A percentile compares a stretch with the other conserved stretches of the same genome.
These are phyloP conservation scores for Pythium folliculosum DNA, from an alignment of 352 stramenopile species.

Conservation along the genomic window DNA sequence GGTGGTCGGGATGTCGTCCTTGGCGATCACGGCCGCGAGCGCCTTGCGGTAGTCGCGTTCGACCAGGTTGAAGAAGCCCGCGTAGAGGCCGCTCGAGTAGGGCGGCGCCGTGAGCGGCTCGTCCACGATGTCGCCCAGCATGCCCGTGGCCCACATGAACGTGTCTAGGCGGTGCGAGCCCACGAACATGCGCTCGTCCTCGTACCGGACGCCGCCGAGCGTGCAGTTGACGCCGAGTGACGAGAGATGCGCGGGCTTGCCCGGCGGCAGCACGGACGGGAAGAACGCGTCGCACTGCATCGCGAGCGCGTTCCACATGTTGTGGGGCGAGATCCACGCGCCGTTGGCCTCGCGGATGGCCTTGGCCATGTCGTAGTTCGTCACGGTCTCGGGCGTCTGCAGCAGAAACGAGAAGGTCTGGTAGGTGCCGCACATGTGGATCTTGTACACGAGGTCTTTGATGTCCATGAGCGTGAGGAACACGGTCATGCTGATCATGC, in stretches of 20 bases:
- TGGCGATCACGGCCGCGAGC: constrained; percentile 3
- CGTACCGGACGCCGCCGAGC: constrained; percentile 21
- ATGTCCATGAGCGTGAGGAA: constrained; percentile 35
- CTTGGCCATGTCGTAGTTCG: constrained; percentile 26
- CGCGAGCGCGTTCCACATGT: constrained; percentile 34
- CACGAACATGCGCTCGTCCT: constrained; percentile 28
- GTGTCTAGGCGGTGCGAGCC: constrained; percentile 20
- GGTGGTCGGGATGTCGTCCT: constrained; percentile 16
- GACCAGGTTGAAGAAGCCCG: constrained; percentile 20
- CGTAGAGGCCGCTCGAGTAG: constrained; percentile 12
- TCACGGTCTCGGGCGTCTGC: constrained; percentile 26
- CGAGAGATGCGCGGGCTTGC: constrained; percentile 27
- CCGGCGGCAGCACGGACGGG: constrained; percentile 18
- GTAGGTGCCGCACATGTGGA: constrained; percentile 28
- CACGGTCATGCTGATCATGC: constrained; percentile 30
- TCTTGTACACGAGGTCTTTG: constrained; percentile 34
- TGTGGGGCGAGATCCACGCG: constrained; percentile 12
- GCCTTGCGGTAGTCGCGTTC: constrained; percentile 20
- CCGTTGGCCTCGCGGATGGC: constrained; percentile 22
- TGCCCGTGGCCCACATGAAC: constrained; percentile 23
- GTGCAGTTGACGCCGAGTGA: constrained; percentile 21
- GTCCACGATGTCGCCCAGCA: constrained; percentile 24
- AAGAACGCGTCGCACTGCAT: constrained; percentile 27
- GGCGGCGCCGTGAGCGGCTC: constrained; percentile 13
- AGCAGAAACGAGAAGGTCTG: constrained; percentile 24